Percentiles rank a stretch among this genome's conserved stretches.
Conservation (phyloP, 2,329 filamentous ascomycete species). For the Phialemonium atrogriseum region DNA sequence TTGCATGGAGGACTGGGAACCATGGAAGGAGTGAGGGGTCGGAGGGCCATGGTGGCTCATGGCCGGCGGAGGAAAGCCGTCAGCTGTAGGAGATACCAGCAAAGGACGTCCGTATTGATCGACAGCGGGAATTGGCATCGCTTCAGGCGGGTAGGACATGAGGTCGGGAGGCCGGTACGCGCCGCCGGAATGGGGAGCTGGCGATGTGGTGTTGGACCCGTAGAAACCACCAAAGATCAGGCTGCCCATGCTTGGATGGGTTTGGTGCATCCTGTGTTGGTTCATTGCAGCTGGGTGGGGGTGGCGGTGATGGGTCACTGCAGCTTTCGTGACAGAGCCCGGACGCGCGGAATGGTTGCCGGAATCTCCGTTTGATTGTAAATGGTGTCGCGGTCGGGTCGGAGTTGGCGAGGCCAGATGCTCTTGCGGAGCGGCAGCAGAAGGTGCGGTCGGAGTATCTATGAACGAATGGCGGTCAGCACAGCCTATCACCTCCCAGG, state of each 20-base stretch:
- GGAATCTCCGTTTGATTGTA: slow-evolving; percentile 6
- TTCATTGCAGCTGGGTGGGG: slow-evolving; percentile 19
- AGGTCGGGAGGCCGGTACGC: slow-evolving; percentile 42
- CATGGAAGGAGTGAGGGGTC: slow-evolving; percentile 54
- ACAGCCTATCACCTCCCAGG: too few relatives aligned
- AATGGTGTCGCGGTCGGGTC: slow-evolving; percentile 6
- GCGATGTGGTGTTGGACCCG: slow-evolving; percentile 50
- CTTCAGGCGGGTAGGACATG: slow-evolving; percentile 14
- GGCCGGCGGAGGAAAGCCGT: slow-evolving; percentile 28
- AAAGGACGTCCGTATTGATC: slow-evolving; percentile 18
- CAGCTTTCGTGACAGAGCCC: too few relatives aligned
- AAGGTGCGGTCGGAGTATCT: slow-evolving; percentile 10
- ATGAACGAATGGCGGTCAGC: too few relatives aligned
- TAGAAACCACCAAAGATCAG: slow-evolving; percentile 48
- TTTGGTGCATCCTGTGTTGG: slow-evolving; percentile 35
- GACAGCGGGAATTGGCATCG: slow-evolving; percentile 7
- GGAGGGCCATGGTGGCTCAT: slow-evolving; percentile 39
- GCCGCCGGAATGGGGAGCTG: slow-evolving; percentile 39
- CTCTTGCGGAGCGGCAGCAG: slow-evolving; percentile 4
- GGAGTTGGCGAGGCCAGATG: slow-evolving; percentile 7
- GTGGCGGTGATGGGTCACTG: slow-evolving; percentile 1
- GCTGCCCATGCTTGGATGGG: slow-evolving; percentile 46
- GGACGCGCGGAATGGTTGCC: too few relatives aligned
- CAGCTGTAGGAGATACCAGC: slow-evolving; percentile 16
- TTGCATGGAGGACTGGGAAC: slow-evolving; percentile 48